Evolutionary conservation across 73 alveolate genomes (phyloP), one percentile per base, ranked within the genome.

Genomic region (Uronychia binucleata): DNA sequence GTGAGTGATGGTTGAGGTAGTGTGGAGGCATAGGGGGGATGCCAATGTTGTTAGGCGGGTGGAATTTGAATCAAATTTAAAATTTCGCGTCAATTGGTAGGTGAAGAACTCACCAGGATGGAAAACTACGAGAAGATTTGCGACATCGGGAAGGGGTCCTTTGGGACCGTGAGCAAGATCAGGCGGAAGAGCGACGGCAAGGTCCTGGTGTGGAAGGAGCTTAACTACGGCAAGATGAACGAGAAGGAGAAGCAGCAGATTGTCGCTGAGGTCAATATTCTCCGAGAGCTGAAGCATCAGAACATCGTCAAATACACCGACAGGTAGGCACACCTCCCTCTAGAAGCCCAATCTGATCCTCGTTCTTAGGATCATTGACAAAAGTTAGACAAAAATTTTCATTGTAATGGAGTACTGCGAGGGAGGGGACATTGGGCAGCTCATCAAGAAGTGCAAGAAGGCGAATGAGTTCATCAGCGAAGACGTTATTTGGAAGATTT

Each of bases 391-490:
- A n/a, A 95, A 95, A 82, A 91, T 96, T 28, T 96, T 81, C 59
- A 96, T 96, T 31, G 94, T 98, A 85, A 97, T 98, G 99, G 99
- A 98, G 89, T 94, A 92, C 89, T 97, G 99, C 77, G 99, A 95
- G 75, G 98, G 98, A 33, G 99, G 99, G 8, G 99, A 98, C 88
- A 78, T 96, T 84, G 96, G 93, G 28, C 89, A 89, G 74, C 86
- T 97, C 76, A 90, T 97, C 58, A 92, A 95, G 79, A 84, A 91
- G 59, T 88, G 94, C 33, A 91, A 94, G 87, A 88, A 88, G 74
- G 87, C 85, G 31, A 93, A 94, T 31, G 97, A 96, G 77, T 82
- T 67, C 57, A 85, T 97, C 14, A 87, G 92, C 27, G 99, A 97
- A 91, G 98, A 96, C 26, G 79, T 94, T 11, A 94, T 98, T 8